phyloP scores from a whole-genome alignment of 2,329 filamentous ascomycete genomes.

The Aspergillus neoniger region DNA sequence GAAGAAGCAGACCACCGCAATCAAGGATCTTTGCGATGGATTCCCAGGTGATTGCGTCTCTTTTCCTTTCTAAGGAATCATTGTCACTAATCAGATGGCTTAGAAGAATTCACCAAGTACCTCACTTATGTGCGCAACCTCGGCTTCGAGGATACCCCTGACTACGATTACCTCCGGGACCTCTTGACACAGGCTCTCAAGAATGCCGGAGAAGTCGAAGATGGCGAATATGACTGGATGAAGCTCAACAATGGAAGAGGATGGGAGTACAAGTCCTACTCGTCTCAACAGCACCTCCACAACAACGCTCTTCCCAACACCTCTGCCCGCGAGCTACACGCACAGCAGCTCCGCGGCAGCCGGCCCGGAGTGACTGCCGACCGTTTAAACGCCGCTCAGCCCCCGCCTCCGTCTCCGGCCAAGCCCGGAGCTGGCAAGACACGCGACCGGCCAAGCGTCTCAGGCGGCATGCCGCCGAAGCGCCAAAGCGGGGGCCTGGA shows the following conservation, averaged over 20 bases:
- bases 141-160: constrained; percentile 95
- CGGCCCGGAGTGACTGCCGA: constrained; percentile 70
- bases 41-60: constrained; percentile 66
- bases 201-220: constrained; percentile 90
- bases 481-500: constrained; percentile 69
- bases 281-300: constrained; percentile 73
- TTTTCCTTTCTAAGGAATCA: neutral
- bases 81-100: constrained; percentile 33
- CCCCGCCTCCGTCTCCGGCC: constrained; percentile 81
- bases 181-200: constrained; percentile 95
- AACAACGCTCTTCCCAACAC: constrained; percentile 76
- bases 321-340: constrained; percentile 82
- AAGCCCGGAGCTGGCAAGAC: constrained; percentile 74
- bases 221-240: constrained; percentile 99
- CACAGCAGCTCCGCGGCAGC: constrained; percentile 61
- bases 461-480: constrained; percentile 72
- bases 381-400: constrained; percentile 93
- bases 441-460: constrained; percentile 72
- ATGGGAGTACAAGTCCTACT: constrained; percentile 78
- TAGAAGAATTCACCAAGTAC: constrained; percentile 96
- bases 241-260: constrained; percentile 92
- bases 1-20: constrained; percentile 97
- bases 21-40: constrained; percentile 95
- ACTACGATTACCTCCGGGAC: constrained; percentile 96
- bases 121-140: constrained; percentile 96